Percentiles rank a stretch among this genome's conserved stretches.
Evolutionary conservation across 257 asterid genomes (phyloP).

Genomic region (Solanum clarkiae): DNA sequence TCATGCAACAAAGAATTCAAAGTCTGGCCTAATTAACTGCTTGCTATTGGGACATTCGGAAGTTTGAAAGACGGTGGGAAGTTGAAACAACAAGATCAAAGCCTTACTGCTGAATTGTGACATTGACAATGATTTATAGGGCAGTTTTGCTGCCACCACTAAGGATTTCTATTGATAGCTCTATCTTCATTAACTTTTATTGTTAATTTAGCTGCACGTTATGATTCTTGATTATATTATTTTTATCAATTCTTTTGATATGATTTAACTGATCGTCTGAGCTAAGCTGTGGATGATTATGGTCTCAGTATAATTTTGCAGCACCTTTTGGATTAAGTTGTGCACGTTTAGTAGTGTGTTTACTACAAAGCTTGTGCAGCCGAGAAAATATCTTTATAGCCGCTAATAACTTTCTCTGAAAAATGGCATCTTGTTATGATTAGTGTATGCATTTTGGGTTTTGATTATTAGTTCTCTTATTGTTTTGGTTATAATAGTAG

Average conservation of each 20-base stretch:
- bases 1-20: constrained; percentile 50
- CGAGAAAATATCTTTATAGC: background rate
- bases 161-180: too few relatives aligned
- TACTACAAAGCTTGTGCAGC: background rate
- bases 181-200: too few relatives aligned
- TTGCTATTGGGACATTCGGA: constrained; percentile 83
- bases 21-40: constrained; percentile 64
- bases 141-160: too few relatives aligned
- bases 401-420: background rate
- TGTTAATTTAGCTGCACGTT: too few relatives aligned
- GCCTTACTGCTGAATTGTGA: background rate
- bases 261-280: too few relatives aligned
- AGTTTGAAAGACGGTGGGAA: constrained; percentile 13
- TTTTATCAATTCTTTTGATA: too few relatives aligned
- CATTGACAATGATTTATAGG: too few relatives aligned
- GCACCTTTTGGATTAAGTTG: background rate
- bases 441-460: background rate
- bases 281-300: too few relatives aligned
- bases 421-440: background rate
- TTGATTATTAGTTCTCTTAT: background rate
- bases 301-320: background rate
- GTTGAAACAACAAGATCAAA: constrained; percentile 4
- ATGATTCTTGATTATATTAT: too few relatives aligned
- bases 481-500: background rate
- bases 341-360: background rate